Conservation (phyloP, 169 alveolate species). For the Cryptosporidium meleagridis region DNA sequence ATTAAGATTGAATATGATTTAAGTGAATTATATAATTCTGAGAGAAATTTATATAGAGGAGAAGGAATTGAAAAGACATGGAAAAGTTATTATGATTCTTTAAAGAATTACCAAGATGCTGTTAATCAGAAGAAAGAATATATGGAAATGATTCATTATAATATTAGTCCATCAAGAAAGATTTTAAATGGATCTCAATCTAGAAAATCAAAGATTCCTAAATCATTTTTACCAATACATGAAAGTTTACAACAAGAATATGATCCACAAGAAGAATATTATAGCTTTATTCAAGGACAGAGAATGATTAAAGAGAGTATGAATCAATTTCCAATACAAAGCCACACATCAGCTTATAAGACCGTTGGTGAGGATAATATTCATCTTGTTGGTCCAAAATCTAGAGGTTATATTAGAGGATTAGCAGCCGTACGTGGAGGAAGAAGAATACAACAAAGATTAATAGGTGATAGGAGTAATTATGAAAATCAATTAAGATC, state of each 20-base stretch:
- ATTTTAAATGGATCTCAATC: slow-evolving; percentile 50
- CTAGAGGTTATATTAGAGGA: slow-evolving; percentile 50
- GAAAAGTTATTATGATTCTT: slow-evolving; percentile 32
- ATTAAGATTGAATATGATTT: slow-evolving; percentile 42
- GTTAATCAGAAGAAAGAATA: slow-evolving; percentile 1
- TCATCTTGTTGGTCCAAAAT: not conserved
- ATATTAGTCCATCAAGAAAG: slow-evolving; percentile 35
- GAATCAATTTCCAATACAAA: slow-evolving; percentile 32
- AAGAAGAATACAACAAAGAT: slow-evolving; percentile 41
- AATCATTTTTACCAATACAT: slow-evolving; percentile 60
- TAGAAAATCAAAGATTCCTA: slow-evolving; percentile 38
- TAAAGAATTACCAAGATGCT: slow-evolving; percentile 19
- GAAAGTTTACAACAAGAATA: slow-evolving; percentile 43
- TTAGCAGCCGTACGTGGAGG: slow-evolving; percentile 69
- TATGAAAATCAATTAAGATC: slow-evolving; percentile 36
- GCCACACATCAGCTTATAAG: not conserved
- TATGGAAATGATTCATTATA: slow-evolving; percentile 35
- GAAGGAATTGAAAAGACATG: slow-evolving; percentile 65
- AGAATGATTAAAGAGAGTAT: slow-evolving; percentile 61
- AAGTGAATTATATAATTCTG: slow-evolving; percentile 27
- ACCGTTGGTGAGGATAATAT: not conserved
- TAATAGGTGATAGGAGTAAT: not conserved
- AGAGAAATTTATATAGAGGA: slow-evolving; percentile 43
- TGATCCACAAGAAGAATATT: slow-evolving; percentile 68
- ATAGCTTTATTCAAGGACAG: slow-evolving; percentile 45